phyloP scores from a whole-genome alignment of 148 eudicot genomes.

The Fagopyrum homotropicum region DNA sequence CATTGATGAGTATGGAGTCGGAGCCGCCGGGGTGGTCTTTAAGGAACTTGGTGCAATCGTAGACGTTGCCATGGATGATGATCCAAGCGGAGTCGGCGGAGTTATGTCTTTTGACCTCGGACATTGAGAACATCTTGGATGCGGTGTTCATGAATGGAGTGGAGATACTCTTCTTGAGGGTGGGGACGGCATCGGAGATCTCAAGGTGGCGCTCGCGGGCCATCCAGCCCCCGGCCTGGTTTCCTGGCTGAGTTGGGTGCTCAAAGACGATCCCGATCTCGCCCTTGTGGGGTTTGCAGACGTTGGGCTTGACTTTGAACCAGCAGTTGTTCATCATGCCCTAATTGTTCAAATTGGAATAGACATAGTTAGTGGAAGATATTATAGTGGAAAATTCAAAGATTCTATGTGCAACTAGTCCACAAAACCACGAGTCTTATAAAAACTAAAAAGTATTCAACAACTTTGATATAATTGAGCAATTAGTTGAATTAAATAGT shows the following conservation, averaged over 20 bases:
- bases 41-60: conserved; percentile 66
- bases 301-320: conserved; percentile 80
- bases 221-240: conserved; percentile 94
- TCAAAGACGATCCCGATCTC: conserved; percentile 83
- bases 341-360: conserved; percentile 23
- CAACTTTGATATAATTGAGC: background rate
- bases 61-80: conserved; percentile 70
- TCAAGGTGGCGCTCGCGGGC: conserved; percentile 70
- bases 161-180: conserved; percentile 59
- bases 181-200: conserved; percentile 25
- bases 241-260: conserved; percentile 95
- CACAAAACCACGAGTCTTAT: too few species aligned
- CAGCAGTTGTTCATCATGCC: conserved; percentile 99
- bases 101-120: conserved; percentile 72
- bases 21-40: conserved; percentile 89
- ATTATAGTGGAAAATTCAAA: background rate
- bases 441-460: background rate
- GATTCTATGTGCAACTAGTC: too few species aligned
- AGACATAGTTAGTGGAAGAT: background rate
- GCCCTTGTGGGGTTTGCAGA: conserved; percentile 81
- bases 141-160: conserved; percentile 66
- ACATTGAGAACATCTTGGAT: conserved; percentile 48
- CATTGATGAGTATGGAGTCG: conserved; percentile 85
- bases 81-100: conserved; percentile 88
- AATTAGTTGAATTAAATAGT: background rate